Conservation (phyloP, 2,329 filamentous ascomycete genomes). For the Xylariaceae sp. region DNA sequence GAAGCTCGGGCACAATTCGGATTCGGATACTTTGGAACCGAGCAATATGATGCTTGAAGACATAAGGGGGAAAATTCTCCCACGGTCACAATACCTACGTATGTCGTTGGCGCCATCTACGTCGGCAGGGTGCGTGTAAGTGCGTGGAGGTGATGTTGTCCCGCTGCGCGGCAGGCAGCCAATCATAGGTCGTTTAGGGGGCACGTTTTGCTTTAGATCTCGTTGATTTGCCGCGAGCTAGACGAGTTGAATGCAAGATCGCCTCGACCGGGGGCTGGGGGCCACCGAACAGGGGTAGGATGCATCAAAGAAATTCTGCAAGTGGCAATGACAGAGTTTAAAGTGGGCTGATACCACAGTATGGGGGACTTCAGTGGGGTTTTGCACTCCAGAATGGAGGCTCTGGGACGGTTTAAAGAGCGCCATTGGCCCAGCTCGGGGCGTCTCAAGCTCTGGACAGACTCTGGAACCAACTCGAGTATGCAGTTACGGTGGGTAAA, state of each 20-base stretch:
- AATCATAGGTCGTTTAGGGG: constrained; percentile 9
- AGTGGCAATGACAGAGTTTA: constrained; percentile 9
- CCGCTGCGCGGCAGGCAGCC: constrained; percentile 2
- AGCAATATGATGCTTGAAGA: not conserved
- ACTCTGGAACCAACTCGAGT: not conserved
- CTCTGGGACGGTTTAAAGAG: no score
- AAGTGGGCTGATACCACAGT: not conserved
- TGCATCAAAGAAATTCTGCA: constrained; percentile 9
- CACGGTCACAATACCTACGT: not conserved
- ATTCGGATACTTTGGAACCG: no score
- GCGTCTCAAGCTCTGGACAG: no score
- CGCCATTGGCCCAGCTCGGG: no score
- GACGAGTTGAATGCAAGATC: constrained; percentile 4
- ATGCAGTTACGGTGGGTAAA: not conserved
- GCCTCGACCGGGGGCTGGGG: not conserved
- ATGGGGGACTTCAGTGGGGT: no score
- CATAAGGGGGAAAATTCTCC: not conserved
- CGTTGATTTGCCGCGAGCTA: constrained; percentile 19
- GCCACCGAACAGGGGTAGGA: constrained; percentile 5
- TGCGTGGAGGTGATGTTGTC: constrained; percentile 2
- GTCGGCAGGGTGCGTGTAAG: not conserved
- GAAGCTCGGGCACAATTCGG: no score
- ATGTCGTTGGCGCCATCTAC: not conserved
- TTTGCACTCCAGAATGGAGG: not conserved
- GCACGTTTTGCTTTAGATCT: constrained; percentile 16